Evolutionary conservation across 1,284 basidiomycete species (phyloP), one percentile per base, ranked within the genome.

Genomic region (Heterobasidion irregulare): DNA sequence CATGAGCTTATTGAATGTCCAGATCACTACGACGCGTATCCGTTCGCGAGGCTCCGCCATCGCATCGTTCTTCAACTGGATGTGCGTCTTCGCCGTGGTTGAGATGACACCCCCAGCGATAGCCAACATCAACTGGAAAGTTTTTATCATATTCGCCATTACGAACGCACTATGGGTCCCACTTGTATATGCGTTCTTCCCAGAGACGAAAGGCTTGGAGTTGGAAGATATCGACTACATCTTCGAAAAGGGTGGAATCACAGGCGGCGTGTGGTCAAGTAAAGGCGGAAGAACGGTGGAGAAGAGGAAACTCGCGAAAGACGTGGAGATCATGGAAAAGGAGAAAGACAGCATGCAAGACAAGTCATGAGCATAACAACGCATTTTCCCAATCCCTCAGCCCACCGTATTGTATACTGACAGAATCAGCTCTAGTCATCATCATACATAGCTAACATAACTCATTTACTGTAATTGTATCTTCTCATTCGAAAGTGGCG

Each of bases 81-180:
- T 74, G 68, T 72, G 72, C 58, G 70, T 72, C 54, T 76, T 76
- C 60, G 69, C 73, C 8, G 73, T 79, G 35, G 76, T 79, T 16
- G 68, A 75, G 59, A 75, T 79, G 65, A 76, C 72, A 5, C 76
- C 74, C 7, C 70, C 72, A 5, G 77, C 76, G 0, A 74, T 79
- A 54, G 68, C 70, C n/a, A 77, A 78, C 62, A 79, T 79, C 53
- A 62, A 62, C 46, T 77, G 74, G 72, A 65, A 70, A 32, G 74
- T 76, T 3, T 78, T 76, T 64, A 70, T 77, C 59, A 74, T 77
- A 38, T 78, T 77, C 59, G 73, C 74, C 6, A 64, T 72, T 33
- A 72, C 75, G 61, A 78, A 76, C 61, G 71, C 74, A 35, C 66
- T 70, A 50, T 76, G 72, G 69, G 72, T 75, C 6, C 72, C 72